Evolutionary conservation across 2,329 filamentous ascomycete species (phyloP), one percentile per base, ranked within the genome.

Genomic region (Trichophyton equinum): DNA sequence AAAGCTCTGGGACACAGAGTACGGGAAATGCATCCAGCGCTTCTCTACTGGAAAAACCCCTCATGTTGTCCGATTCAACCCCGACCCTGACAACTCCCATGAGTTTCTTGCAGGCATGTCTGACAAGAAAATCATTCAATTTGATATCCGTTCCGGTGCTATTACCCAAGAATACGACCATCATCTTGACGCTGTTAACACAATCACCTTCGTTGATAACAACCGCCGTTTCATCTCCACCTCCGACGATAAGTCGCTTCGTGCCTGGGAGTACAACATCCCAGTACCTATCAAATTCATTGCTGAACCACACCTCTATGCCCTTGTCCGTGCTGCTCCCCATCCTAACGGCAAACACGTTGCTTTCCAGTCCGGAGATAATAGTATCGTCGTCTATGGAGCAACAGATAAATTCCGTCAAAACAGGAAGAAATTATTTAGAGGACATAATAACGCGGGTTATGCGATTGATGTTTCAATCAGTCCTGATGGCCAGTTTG

Each of bases 251-350:
- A 96, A 96, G 74, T 92, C 88, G 6, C 82, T 99, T 25, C 87
- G 94, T 63, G 92, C 92, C 0, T 99, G 95, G 95, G 95, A 99
- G 76, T 97, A 95, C 78, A 90, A 91, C 68, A 97, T 99, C 67
- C 94, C 94, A 1, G 94, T 99, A 0, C 94, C 94, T 0, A 97
- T 99, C 80, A 97, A 96, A 73, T 95, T 95, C 77, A 95, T 96
- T 69, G 92, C 92, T 27, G 94, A 99, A 73, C 91, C 92, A 1
- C 90, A 96, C 78, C 96, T 99, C 91, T 99, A 94, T 75, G 87
- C 91, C 6, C 89, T 99, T 81, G 95, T 91, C 3, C 88, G 91
- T 13, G 86, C 91, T 1, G 82, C 89, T 0, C 78, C 85, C 3
- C 94, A 99, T 70, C 94, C 94, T 0, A 89, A 84, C 64, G 89